Evolutionary conservation across 768 basidiomycete species (phyloP).

Genomic region (Podaxis pistillaris): DNA sequence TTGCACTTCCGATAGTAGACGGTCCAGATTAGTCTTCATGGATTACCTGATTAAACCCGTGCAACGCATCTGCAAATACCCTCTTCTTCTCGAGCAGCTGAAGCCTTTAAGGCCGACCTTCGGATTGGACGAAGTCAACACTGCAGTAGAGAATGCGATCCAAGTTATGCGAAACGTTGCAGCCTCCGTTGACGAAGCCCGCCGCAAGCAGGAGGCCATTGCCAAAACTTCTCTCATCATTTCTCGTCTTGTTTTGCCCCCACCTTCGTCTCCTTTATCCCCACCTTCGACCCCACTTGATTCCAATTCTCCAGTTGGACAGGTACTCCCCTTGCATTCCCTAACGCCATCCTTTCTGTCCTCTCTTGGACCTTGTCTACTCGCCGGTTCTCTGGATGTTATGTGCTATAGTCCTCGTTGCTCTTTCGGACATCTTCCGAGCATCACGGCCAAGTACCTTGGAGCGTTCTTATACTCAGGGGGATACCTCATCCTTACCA

Average conservation of each 20-base stretch:
- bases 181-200: conserved; percentile 78
- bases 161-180: conserved; percentile 78
- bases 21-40: conserved; percentile 54
- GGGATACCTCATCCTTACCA: conserved; percentile 85
- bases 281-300: conserved; percentile 25
- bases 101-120: conserved; percentile 19
- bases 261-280: conserved; percentile 24
- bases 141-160: conserved; percentile 51
- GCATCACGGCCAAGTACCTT: conserved; percentile 71
- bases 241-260: conserved; percentile 49
- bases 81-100: conserved; percentile 81
- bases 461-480: conserved; percentile 87
- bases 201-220: conserved; percentile 60
- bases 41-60: conserved; percentile 98
- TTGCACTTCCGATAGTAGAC: conserved; percentile 20
- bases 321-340: conserved; percentile 31
- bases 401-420: conserved; percentile 62
- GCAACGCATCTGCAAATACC: conserved; percentile 94
- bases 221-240: conserved; percentile 66
- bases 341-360: conserved; percentile 59
- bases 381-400: conserved; percentile 88
- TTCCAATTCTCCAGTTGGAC: conserved; percentile 14
- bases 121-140: conserved; percentile 34
- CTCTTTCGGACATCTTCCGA: conserved; percentile 30
- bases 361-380: conserved; percentile 74